Base-by-base conservation (phyloP, 2,329 filamentous ascomycete genomes). In the Aspergillus transmontanensis region DNA sequence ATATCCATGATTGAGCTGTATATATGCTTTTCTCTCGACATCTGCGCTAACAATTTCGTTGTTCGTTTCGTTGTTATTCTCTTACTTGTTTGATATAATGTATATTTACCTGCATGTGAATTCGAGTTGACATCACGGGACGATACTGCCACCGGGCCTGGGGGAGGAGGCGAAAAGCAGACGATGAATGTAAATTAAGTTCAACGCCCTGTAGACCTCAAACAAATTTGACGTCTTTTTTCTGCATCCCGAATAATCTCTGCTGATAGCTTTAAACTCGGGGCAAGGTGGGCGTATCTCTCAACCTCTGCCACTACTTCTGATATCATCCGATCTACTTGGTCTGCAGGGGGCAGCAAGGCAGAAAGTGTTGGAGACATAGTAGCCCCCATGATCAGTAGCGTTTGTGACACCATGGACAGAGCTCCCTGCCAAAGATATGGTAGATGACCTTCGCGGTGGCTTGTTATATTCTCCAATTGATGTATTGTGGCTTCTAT, bases 351-450 rank as follows among this genome's bases (percentile, higher is more conserved):
- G 10, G 84, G 83, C 34, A 94, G 81, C 46, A 94, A 87, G 57
- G 82, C 84, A 28, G 86, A 87, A 3, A 94, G 85, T 6, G 89
- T 89, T 1, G 89, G 88, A 10, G 89, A 93, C 87, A 94, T 91
- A 19, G 90, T 93, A 19, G 91, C 90, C 7, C 91, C 92, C 91
- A 95, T 94, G 39, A 95, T 87, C 50, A 95, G 82, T 19, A 95
- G 82, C 2, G 90, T 90, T 76, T 95, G 92, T 6, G 90, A 93
- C 26, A 94, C 90, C 73, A 95, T 92, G 26, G 90, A 93, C 43
- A 95, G 83, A 10, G 91, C 90, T 21, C 91, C 91, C 80, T 94
- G 92, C 89, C 91, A 95, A 23, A 94, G 85, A 77, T 94, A 95
- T 14, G 91, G 91, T 81, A 95, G 89, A 74, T 94, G 91, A 57